Conservation (phyloP, 352 stramenopile species). For the Globisporangium echinulatum region DNA sequence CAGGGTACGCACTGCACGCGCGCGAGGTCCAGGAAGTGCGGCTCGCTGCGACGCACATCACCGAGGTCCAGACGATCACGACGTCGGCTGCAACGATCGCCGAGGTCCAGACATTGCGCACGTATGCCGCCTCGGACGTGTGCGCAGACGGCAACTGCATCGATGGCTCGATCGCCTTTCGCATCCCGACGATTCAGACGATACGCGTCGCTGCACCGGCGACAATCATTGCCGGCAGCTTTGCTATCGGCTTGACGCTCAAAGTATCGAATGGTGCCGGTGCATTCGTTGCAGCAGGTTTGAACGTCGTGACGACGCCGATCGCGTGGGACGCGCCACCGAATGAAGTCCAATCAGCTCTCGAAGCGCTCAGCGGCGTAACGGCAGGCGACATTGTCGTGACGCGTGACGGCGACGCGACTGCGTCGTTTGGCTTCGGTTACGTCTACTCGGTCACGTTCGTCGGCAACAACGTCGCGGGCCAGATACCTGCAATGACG, state of each 20-base stretch:
- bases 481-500: constrained; percentile 39
- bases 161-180: constrained; percentile 48
- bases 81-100: constrained; percentile 54
- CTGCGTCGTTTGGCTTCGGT: constrained; percentile 44
- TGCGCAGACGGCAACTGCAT: constrained; percentile 52
- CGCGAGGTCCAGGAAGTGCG: constrained; percentile 67
- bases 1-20: constrained; percentile 51
- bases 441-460: constrained; percentile 76
- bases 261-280: constrained; percentile 21
- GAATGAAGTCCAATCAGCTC: constrained; percentile 18
- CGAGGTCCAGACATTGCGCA: constrained; percentile 69
- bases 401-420: constrained; percentile 64
- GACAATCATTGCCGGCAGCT: constrained; percentile 44
- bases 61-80: constrained; percentile 58
- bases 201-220: constrained; percentile 49
- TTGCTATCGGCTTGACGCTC: constrained; percentile 37
- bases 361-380: constrained; percentile 31
- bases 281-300: constrained; percentile 21
- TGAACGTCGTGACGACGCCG: constrained; percentile 8
- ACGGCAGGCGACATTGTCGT: constrained; percentile 50
- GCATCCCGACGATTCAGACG: constrained; percentile 66
- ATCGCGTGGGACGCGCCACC: constrained; percentile 43
- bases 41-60: constrained; percentile 56
- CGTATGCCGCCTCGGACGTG: constrained; percentile 29
- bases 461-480: constrained; percentile 60